Percentiles rank a stretch among this genome's conserved stretches.
These are phyloP conservation scores for Tanacetum coccineum DNA, from an alignment of 129 eudicot genomes.

Conservation along the genomic window DNA sequence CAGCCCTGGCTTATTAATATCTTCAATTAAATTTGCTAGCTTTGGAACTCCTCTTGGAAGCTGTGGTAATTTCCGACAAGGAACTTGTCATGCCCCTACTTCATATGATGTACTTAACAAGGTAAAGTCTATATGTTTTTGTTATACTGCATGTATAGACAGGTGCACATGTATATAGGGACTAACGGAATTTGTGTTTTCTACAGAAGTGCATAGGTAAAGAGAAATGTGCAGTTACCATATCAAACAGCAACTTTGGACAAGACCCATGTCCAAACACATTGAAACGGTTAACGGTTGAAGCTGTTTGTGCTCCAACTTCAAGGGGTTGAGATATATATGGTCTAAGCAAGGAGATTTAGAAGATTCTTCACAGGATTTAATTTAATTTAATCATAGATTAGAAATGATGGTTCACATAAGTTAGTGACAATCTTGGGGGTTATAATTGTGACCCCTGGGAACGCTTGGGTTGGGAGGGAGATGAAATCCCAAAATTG, in stretches of 20 bases:
- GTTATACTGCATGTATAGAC: background rate
- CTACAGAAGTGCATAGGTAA: slow-evolving; percentile 79
- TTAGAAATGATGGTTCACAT: slow-evolving; percentile 21
- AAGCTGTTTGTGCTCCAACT: slow-evolving; percentile 70
- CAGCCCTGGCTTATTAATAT: slow-evolving; percentile 59
- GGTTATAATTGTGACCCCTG: slow-evolving; percentile 7
- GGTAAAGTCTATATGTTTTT: slow-evolving; percentile 35
- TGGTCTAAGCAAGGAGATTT: slow-evolving; percentile 11
- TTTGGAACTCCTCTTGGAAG: slow-evolving; percentile 93
- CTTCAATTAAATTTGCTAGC: slow-evolving; percentile 92
- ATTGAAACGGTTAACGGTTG: slow-evolving; percentile 83
- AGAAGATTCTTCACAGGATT: slow-evolving; percentile 20
- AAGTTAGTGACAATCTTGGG: slow-evolving; percentile 6
- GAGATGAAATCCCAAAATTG: background rate
- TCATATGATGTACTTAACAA: slow-evolving; percentile 62
- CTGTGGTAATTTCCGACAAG: slow-evolving; percentile 76
- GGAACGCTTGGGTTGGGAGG: too few species aligned
- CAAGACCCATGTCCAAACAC: slow-evolving; percentile 93
- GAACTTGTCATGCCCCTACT: slow-evolving; percentile 83
- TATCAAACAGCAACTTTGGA: slow-evolving; percentile 84
- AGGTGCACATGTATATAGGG: slow-evolving; percentile 2
- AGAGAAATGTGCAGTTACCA: slow-evolving; percentile 67
- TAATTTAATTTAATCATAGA: slow-evolving; percentile 13
- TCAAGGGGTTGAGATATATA: slow-evolving; percentile 22
- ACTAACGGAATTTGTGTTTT: slow-evolving; percentile 13